Conservation (phyloP, 2,329 filamentous ascomycete genomes). For the Aplosporella prunicola region DNA sequence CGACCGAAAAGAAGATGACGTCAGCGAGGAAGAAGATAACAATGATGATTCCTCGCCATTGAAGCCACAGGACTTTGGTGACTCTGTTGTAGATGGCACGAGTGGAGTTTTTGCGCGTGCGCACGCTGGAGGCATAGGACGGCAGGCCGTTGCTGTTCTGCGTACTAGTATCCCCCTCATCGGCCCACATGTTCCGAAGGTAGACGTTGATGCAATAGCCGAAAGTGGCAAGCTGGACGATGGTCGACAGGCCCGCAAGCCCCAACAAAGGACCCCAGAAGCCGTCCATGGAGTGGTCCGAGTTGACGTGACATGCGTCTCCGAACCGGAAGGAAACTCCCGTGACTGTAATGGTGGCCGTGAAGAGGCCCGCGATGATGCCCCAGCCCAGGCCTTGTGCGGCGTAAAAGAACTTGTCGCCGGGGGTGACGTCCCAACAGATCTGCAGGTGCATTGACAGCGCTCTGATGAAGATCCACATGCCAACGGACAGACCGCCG, state of each 20-base stretch:
- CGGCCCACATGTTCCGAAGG: slow-evolving; percentile 64
- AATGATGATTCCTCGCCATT: slow-evolving; percentile 89
- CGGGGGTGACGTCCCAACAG: slow-evolving; percentile 90
- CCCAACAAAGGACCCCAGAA: slow-evolving; percentile 86
- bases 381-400: slow-evolving; percentile 77
- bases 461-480: slow-evolving; percentile 87
- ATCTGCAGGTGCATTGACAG: slow-evolving; percentile 93
- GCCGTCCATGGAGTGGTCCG: slow-evolving; percentile 68
- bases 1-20: slow-evolving; percentile 84
- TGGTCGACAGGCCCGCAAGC: slow-evolving; percentile 64
- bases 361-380: slow-evolving; percentile 65
- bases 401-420: slow-evolving; percentile 79
- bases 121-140: slow-evolving; percentile 56
- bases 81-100: slow-evolving; percentile 82
- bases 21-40: slow-evolving; percentile 84
- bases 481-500: slow-evolving; percentile 72
- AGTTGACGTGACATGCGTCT: slow-evolving; percentile 87
- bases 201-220: slow-evolving; percentile 93
- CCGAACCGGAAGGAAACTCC: slow-evolving; percentile 94
- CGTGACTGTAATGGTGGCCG: slow-evolving; percentile 69
- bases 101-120: slow-evolving; percentile 58
- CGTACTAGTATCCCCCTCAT: slow-evolving; percentile 59
- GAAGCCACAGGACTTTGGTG: slow-evolving; percentile 74
- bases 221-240: slow-evolving; percentile 71
- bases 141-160: slow-evolving; percentile 58